A percentile compares a stretch with the other conserved stretches of the same genome.
These are phyloP conservation scores for Mikania micrantha DNA, from an alignment of 129 eudicot species.

Conservation along the genomic window DNA sequence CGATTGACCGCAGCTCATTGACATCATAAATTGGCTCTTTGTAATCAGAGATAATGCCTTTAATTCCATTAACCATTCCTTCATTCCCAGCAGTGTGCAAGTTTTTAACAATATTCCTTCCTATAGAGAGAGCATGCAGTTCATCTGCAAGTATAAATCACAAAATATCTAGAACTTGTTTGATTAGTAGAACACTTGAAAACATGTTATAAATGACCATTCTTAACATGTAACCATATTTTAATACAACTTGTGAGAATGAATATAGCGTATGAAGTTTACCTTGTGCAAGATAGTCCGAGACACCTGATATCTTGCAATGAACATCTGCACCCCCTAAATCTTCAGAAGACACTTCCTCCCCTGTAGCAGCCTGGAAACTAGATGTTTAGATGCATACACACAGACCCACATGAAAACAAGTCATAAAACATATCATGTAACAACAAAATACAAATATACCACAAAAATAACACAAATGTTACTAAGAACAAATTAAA, in stretches of 20 bases:
- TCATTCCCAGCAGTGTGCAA: constrained; percentile 72
- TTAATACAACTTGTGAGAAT: not conserved
- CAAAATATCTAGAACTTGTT: not conserved
- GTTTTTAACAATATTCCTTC: constrained; percentile 88
- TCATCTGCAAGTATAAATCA: constrained; percentile 59
- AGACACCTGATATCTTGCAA: constrained; percentile 91
- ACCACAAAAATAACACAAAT: not conserved
- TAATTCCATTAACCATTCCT: constrained; percentile 21
- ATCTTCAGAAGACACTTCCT: constrained; percentile 95
- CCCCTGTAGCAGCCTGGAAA: constrained; percentile 92
- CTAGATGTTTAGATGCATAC: constrained; percentile 10
- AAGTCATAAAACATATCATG: not conserved
- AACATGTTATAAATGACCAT: not conserved
- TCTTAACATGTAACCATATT: not conserved
- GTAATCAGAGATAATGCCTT: constrained; percentile 31
- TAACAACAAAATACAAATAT: not conserved
- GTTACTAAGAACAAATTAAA: not conserved
- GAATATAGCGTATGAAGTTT: constrained; percentile 4
- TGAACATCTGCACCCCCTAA: constrained; percentile 94
- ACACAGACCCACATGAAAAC: constrained; percentile 8
- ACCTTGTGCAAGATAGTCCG: constrained; percentile 95
- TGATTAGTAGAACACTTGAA: not conserved
- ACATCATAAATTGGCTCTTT: constrained; percentile 81
- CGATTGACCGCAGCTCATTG: constrained; percentile 74
- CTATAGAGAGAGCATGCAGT: constrained; percentile 82